Evolutionary conservation across 2,329 filamentous ascomycete genomes (phyloP).

Genomic region (Fusarium sp.): DNA sequence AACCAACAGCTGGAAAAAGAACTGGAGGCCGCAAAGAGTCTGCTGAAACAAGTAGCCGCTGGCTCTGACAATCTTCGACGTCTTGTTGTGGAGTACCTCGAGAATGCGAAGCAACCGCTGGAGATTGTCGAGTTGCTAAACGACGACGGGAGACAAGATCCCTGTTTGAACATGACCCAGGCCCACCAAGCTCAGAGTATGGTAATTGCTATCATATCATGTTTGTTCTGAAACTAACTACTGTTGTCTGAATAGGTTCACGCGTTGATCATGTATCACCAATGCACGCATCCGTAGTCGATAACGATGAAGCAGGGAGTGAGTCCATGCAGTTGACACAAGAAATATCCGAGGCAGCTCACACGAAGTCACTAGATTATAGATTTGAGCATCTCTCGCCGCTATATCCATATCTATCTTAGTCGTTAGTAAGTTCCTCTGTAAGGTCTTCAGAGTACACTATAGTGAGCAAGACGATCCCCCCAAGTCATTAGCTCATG

Average conservation of each 20-base stretch:
- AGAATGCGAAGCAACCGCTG: not conserved
- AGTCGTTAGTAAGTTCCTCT: rapidly evolving
- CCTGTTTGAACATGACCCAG: rapidly evolving
- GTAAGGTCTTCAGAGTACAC: not conserved
- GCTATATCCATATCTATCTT: rapidly evolving
- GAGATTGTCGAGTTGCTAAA: not conserved
- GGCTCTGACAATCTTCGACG: not conserved
- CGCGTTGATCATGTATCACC: no score
- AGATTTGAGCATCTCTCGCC: not conserved
- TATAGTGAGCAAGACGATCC: not conserved
- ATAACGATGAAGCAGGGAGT: not conserved
- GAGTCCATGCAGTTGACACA: not conserved
- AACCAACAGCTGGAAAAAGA: not conserved
- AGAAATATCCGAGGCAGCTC: not conserved
- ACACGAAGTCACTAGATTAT: not conserved
- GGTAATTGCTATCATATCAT: not conserved
- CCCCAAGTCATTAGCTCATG: no score
- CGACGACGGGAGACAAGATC: not conserved
- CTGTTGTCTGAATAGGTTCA: not conserved
- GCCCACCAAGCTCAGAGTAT: not conserved
- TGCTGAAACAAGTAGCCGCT: not conserved
- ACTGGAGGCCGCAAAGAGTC: not conserved
- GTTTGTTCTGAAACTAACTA: not conserved
- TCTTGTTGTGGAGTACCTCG: not conserved
- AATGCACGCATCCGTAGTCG: not conserved